phyloP scores from a whole-genome alignment of 306 rosid genomes.

The Cucurbita maxima region DNA sequence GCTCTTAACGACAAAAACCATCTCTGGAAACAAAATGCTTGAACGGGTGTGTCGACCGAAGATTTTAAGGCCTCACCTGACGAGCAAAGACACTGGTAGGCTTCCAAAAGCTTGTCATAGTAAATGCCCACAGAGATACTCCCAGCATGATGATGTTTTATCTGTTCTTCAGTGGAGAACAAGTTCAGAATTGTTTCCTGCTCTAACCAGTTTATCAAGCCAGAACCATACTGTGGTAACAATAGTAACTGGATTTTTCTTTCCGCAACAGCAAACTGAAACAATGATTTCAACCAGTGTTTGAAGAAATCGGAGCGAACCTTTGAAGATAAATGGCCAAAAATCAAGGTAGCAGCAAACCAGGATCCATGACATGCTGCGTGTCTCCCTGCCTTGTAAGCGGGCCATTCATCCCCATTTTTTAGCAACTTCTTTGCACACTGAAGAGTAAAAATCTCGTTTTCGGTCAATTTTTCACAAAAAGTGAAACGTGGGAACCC shows the following conservation, averaged over 20 bases:
- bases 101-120: slow-evolving; percentile 23
- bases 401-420: slow-evolving; percentile 29
- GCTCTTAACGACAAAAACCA: slow-evolving; percentile 52
- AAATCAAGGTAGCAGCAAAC: slow-evolving; percentile 24
- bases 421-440: slow-evolving; percentile 18
- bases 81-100: slow-evolving; percentile 25
- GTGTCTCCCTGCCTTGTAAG: slow-evolving; percentile 30
- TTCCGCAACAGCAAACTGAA: slow-evolving; percentile 35
- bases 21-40: slow-evolving; percentile 37
- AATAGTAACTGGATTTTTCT: slow-evolving; percentile 19
- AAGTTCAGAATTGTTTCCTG: slow-evolving; percentile 8
- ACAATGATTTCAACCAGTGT: slow-evolving; percentile 37
- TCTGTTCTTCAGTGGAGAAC: slow-evolving; percentile 6
- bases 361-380: slow-evolving; percentile 46
- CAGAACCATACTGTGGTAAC: slow-evolving; percentile 19
- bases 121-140: slow-evolving; percentile 3
- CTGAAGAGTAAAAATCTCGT: slow-evolving; percentile 16
- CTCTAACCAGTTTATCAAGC: slow-evolving; percentile 18
- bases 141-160: slow-evolving; percentile 7
- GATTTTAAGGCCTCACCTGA: slow-evolving; percentile 33
- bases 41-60: slow-evolving; percentile 16
- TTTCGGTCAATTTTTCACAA: slow-evolving; percentile 14
- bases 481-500: slow-evolving; percentile 4
- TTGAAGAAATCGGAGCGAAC: slow-evolving; percentile 22
- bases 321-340: slow-evolving; percentile 19